Conservation (phyloP, 345 rosid genomes). For the Clarkia xantiana region DNA sequence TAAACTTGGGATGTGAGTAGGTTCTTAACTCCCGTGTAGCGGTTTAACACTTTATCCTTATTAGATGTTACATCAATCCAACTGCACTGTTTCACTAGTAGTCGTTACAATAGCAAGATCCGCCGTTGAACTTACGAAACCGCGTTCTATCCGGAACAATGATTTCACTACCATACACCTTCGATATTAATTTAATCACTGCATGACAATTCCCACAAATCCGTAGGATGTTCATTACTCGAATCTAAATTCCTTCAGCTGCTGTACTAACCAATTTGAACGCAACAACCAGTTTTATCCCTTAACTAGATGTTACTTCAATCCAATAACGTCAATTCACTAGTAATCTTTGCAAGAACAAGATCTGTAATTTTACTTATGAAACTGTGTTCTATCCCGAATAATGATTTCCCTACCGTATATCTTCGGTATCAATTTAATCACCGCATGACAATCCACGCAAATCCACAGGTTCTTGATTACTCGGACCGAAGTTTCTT, state of each 20-base stretch:
- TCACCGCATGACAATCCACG: conserved; percentile 66
- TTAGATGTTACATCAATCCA: no score
- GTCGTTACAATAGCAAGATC: conserved; percentile 71
- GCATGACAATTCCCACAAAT: conserved; percentile 78
- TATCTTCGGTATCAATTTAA: conserved; percentile 55
- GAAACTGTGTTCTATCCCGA: conserved; percentile 75
- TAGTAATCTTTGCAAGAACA: conserved; percentile 83
- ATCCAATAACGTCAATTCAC: conserved; percentile 18
- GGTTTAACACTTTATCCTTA: no score
- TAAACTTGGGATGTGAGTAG: no score
- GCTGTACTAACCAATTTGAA: conserved; percentile 50
- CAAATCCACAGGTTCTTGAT: conserved; percentile 80
- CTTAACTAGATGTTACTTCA: not conserved
- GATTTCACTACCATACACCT: conserved; percentile 53
- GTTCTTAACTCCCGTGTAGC: no score
- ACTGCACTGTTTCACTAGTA: conserved; percentile 74
- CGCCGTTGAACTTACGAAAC: conserved; percentile 62
- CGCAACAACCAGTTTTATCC: conserved; percentile 78
- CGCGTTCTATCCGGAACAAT: conserved; percentile 69
- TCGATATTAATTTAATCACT: conserved; percentile 59
- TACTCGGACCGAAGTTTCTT: conserved; percentile 47
- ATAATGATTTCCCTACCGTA: conserved; percentile 63
- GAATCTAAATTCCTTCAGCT: conserved; percentile 37
- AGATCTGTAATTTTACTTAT: conserved; percentile 48
- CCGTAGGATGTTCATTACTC: conserved; percentile 71